Base-by-base conservation (phyloP, 768 basidiomycete species). In the Leccinum aurantiacum region DNA sequence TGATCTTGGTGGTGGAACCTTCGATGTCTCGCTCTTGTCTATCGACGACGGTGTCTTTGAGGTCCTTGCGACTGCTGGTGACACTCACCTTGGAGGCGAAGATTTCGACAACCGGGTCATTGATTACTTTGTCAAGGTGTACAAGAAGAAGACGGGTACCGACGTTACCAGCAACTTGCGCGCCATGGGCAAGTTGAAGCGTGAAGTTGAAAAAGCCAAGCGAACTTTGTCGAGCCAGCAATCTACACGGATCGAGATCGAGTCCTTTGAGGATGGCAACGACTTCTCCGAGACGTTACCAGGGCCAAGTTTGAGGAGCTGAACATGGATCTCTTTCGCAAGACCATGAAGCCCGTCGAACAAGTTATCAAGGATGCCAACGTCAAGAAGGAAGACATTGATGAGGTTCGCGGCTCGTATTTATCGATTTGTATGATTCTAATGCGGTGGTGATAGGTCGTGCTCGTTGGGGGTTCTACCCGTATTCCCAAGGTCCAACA, bases 401-500 rank as follows among this genome's bases (percentile, higher is more conserved):
- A 95, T 64, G 95, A 98, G 79, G 90, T 89, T 49, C 44, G 79
- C 74, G 25, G 41, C 48, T 5, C 5, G 52, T 0, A n/a, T 7
- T 24, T 0, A 25, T 19, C 2, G 0, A 11, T 1, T 10, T 35
- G 19, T 1, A 5, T 3, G 3, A 19, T 1, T 5, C 46, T 65
- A 10, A 65, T 13, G 0, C 7, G 3, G 3, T 1, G 6, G 37
- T 2, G 29, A 6, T 53, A 87, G 89, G 81, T 93, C 64, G 91
- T 94, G 53, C 92, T 96, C 56, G 94, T 96, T 61, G 94, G 94
- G 76, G 94, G 94, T 77, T 98, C 96, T 29, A 99, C 96, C 67
- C 95, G 96, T 88, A 99, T 99, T 25, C 96, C 96, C 77, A 97
- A 97, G 82, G 94, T 99, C 65, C 95, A 98, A 72, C 93, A 97